Conservation (phyloP, 495 filamentous ascomycete genomes). For the Neohortaea acidophila region DNA sequence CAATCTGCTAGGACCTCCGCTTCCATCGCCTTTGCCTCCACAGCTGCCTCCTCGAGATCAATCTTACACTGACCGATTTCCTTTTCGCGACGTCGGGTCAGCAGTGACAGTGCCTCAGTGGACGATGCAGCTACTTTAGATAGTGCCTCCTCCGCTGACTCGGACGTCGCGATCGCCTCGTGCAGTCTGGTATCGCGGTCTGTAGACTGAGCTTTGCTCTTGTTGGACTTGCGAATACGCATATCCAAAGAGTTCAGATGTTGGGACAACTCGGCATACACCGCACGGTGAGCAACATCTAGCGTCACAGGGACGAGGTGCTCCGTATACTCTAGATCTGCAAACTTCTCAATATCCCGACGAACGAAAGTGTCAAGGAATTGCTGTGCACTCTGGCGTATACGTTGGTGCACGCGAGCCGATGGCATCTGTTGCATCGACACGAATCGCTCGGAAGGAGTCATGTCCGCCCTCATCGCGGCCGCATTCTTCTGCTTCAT, state of each 20-base stretch:
- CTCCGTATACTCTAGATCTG: constrained; percentile 15
- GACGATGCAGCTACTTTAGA: constrained; percentile 13
- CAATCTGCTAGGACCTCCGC: constrained; percentile 2
- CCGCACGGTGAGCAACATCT: constrained; percentile 13
- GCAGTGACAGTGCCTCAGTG: neutral
- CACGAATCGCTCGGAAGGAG: constrained; percentile 22
- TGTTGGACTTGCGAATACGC: constrained; percentile 18
- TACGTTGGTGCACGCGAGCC: constrained; percentile 14
- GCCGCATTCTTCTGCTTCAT: constrained; percentile 20
- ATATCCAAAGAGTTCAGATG: constrained; percentile 20
- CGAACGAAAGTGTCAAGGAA: constrained; percentile 25
- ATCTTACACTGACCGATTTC: constrained; percentile 2
- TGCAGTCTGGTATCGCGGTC: constrained; percentile 12
- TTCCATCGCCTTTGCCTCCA: neutral
- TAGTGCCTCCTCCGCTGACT: constrained; percentile 21
- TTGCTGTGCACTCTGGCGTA: constrained; percentile 14
- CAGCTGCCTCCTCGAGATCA: neutral
- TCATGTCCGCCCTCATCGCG: constrained; percentile 18
- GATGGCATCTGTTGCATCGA: constrained; percentile 15
- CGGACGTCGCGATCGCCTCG: constrained; percentile 7
- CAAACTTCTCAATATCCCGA: constrained; percentile 17
- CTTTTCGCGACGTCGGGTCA: constrained; percentile 6
- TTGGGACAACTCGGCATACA: constrained; percentile 22
- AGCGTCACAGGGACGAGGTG: constrained; percentile 15
- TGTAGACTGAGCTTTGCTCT: constrained; percentile 6